Percentiles rank a stretch among this genome's conserved stretches.
These are phyloP conservation scores for Quercus phellos DNA, from an alignment of 331 rosid species.

Conservation along the genomic window DNA sequence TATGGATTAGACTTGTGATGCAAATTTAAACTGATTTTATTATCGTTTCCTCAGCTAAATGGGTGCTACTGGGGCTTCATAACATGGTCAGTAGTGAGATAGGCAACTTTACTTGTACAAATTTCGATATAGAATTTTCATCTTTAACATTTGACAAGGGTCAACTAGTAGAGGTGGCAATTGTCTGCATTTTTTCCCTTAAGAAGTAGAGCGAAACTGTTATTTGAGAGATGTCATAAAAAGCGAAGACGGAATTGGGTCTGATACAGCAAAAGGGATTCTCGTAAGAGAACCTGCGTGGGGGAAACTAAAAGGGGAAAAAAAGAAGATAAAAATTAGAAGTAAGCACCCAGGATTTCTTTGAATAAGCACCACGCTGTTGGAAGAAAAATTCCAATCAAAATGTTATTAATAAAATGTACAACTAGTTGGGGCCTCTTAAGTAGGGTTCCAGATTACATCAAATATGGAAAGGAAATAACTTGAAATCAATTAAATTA, in stretches of 20 bases:
- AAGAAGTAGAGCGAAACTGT: not conserved
- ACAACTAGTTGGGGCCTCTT: too few relatives aligned
- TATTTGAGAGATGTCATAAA: not conserved
- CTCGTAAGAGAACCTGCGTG: too few relatives aligned
- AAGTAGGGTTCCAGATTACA: too few relatives aligned
- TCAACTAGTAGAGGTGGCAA: not conserved
- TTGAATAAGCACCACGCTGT: too few relatives aligned
- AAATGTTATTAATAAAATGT: too few relatives aligned
- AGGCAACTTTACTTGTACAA: not conserved
- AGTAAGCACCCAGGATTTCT: too few relatives aligned
- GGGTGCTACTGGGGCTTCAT: not conserved
- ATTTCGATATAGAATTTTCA: not conserved
- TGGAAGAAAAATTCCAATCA: too few relatives aligned
- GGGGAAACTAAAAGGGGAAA: too few relatives aligned
- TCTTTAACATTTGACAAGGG: not conserved
- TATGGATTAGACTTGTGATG: not conserved
- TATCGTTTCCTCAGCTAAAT: not conserved
- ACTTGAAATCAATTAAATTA: too few relatives aligned
- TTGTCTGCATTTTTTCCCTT: not conserved
- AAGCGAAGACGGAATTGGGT: not conserved
- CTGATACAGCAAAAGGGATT: too few relatives aligned
- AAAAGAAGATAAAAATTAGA: too few relatives aligned
- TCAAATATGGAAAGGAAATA: too few relatives aligned
- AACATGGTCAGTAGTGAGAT: not conserved
- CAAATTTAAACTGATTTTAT: not conserved